Percentiles rank a stretch among this genome's conserved stretches.
Conservation (phyloP, 2,329 filamentous ascomycete genomes). For the Ophiostoma pallidulum region DNA sequence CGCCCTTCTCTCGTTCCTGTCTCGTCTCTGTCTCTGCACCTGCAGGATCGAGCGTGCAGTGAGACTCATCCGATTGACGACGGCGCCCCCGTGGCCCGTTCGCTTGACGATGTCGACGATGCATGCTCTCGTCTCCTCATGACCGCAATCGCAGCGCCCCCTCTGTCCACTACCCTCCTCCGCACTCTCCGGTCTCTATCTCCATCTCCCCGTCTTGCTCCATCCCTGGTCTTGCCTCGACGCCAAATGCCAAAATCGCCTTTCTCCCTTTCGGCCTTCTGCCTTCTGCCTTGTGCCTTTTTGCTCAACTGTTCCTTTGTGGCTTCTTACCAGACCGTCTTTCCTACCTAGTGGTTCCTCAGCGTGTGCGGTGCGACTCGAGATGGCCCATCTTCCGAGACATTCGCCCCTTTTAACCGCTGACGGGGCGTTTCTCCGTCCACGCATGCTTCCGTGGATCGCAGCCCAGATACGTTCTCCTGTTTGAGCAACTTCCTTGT, state of each 20-base stretch:
- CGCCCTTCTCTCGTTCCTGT: not conserved
- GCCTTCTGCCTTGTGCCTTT: not conserved
- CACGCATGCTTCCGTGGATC: too few relatives aligned
- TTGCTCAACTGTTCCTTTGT: not conserved
- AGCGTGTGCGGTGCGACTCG: not conserved
- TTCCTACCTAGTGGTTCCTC: not conserved
- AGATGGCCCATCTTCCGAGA: constrained; percentile 1
- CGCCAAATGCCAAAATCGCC: not conserved
- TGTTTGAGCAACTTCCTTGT: too few relatives aligned
- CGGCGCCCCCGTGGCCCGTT: not conserved
- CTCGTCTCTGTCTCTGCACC: not conserved
- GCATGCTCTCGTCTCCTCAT: too few relatives aligned
- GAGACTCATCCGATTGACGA: constrained; percentile 7
- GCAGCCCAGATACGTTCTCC: too few relatives aligned
- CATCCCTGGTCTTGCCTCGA: not conserved
- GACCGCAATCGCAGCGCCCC: too few relatives aligned
- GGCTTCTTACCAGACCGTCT: not conserved
- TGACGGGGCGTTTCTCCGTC: not conserved
- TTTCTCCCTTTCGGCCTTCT: not conserved
- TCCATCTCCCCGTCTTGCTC: too few relatives aligned
- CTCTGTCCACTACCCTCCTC: too few relatives aligned
- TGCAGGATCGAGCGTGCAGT: constrained; percentile 10
- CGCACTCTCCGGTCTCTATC: too few relatives aligned
- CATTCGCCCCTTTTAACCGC: not conserved
- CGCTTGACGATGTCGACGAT: not conserved